phyloP scores from a whole-genome alignment of 345 rosid genomes.

The Citrus hindsii region DNA sequence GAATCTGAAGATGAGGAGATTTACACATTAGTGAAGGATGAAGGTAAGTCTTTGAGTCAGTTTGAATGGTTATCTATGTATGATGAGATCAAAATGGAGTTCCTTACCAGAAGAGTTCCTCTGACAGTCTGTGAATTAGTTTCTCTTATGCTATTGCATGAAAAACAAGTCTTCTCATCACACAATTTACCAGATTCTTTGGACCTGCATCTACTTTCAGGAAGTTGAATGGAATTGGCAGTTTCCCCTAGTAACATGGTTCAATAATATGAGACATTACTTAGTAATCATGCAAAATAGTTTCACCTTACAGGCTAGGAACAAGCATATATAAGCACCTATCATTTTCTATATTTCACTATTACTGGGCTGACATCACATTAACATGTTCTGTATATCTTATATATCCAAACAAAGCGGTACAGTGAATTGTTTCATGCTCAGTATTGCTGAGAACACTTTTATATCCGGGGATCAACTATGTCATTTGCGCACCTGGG shows the following conservation, averaged over 20 bases:
- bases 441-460: background rate
- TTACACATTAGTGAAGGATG: conserved; percentile 18
- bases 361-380: background rate
- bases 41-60: conserved; percentile 3
- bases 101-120: conserved; percentile 85
- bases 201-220: conserved; percentile 48
- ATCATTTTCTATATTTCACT: background rate
- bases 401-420: background rate
- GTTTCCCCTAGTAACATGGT: conserved; percentile 67
- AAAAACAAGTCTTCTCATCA: conserved; percentile 59
- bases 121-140: conserved; percentile 66
- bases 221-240: conserved; percentile 59
- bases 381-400: background rate
- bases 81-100: background rate
- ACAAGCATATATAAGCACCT: background rate
- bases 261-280: background rate
- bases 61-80: conserved; percentile 4
- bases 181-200: conserved; percentile 55
- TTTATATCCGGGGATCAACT: background rate
- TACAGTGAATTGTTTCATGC: background rate
- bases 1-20: conserved; percentile 52
- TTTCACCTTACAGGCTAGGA: background rate
- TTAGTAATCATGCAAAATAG: background rate
- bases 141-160: conserved; percentile 73
- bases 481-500: conserved; percentile 58